Base-by-base conservation (phyloP, 2,329 filamentous ascomycete genomes). In the Penicillium sp. region DNA sequence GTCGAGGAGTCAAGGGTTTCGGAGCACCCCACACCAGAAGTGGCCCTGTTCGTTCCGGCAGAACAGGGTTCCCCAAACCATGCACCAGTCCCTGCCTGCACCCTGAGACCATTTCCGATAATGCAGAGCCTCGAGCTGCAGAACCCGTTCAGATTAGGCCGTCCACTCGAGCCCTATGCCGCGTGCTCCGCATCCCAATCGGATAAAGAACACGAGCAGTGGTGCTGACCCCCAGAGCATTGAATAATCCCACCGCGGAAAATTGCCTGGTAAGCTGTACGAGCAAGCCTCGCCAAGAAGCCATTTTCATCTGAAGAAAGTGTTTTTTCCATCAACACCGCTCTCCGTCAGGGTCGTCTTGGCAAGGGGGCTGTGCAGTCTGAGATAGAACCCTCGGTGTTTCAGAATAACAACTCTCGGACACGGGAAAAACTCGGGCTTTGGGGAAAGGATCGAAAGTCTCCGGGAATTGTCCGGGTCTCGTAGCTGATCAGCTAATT, bases 161-260 rank as follows among this genome's bases (percentile, higher is more conserved):
- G 51, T 60, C 58, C 58, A 56, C n/a, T 60, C 30, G 30, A 56
- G 54, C 15, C 45, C 41, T 7, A 30, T 17, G 19, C 54, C 54
- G 54, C 38, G 26, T 49, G n/a, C 54, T 56, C 54, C 54, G 54
- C 45, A 29, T 56, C 54, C n/a, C 4, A 56, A 50, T 8, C 45
- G 54, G 54, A 41, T 48, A 56, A 11, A 13, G 3, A 50, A 30
- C 30, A n/a, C 26, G 35, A 41, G 35, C 13, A 41, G 35, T 9
- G 35, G 15, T 41, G 35, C 35, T 3, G 35, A 15, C 6, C 35
- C 13, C 35, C 26, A 41, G 11, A 5, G 11, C 35, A 41, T 50
- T 26, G 48, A 48, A 26, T 21, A 48, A 4, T 48, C 13, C 46
- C 46, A 26, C 23, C 46, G 46, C 46, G 19, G 46, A 48, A 26